phyloP scores from a whole-genome alignment of 1,139 yeast species.

The Candida tetrigidarum region DNA sequence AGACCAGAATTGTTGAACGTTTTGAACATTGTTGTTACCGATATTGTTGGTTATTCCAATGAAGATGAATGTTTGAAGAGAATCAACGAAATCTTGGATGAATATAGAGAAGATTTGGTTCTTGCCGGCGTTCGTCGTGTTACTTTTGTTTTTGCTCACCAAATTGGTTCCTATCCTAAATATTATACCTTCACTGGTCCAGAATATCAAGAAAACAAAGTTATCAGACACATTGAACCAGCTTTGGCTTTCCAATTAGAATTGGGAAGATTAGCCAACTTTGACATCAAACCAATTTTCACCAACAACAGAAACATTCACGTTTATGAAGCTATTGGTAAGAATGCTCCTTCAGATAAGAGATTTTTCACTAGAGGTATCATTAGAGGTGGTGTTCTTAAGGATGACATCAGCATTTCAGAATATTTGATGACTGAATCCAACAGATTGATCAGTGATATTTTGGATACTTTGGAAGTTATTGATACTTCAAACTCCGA shows the following conservation, averaged over 20 bases:
- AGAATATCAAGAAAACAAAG: slow-evolving; percentile 77
- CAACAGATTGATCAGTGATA: slow-evolving; percentile 92
- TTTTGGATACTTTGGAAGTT: slow-evolving; percentile 91
- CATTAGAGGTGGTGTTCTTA: slow-evolving; percentile 92
- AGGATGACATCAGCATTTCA: slow-evolving; percentile 90
- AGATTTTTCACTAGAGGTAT: slow-evolving; percentile 97
- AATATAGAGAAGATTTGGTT: slow-evolving; percentile 69
- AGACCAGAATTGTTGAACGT: slow-evolving; percentile 66
- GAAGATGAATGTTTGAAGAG: slow-evolving; percentile 72
- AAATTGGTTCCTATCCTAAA: slow-evolving; percentile 87
- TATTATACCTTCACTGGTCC: slow-evolving; percentile 97
- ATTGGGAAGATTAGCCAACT: slow-evolving; percentile 90
- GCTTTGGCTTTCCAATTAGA: slow-evolving; percentile 98
- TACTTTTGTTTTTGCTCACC: slow-evolving; percentile 85
- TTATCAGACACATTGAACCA: slow-evolving; percentile 97
- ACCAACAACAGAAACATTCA: slow-evolving; percentile 98
- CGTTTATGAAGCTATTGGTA: slow-evolving; percentile 95
- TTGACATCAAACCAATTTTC: slow-evolving; percentile 91
- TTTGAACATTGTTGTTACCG: slow-evolving; percentile 76
- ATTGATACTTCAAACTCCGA: slow-evolving; percentile 95
- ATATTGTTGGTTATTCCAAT: slow-evolving; percentile 70
- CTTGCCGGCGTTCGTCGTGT: slow-evolving; percentile 85
- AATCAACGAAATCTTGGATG: slow-evolving; percentile 68
- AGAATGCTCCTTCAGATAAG: slow-evolving; percentile 91
- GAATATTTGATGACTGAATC: slow-evolving; percentile 97